phyloP scores from a whole-genome alignment of 257 asterid species.

The Petrea volubilis region DNA sequence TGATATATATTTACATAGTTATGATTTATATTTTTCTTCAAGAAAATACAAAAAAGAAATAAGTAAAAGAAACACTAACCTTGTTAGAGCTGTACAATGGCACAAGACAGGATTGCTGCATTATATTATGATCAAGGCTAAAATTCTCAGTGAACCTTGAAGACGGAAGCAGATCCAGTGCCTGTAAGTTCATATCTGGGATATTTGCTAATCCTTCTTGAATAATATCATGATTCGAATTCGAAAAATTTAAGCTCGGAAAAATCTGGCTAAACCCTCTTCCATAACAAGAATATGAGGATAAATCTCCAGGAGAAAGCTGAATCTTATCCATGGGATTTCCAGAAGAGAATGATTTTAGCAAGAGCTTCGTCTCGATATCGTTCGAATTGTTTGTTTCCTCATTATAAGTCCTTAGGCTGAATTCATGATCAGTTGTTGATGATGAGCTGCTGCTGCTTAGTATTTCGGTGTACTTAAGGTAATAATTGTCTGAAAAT shows the following conservation, averaged over 20 bases:
- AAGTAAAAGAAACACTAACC: conserved; percentile 27
- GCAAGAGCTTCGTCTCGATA: conserved; percentile 31
- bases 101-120: conserved; percentile 33
- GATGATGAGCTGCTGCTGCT: conserved; percentile 36
- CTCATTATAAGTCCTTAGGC: neutral
- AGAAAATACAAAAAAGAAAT: neutral
- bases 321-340: conserved; percentile 4
- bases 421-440: conserved; percentile 28
- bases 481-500: conserved; percentile 27
- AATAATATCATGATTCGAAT: no score
- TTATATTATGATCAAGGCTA: conserved; percentile 28
- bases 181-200: conserved; percentile 38
- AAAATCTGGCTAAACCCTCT: conserved; percentile 38
- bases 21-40: no score
- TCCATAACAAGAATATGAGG: conserved; percentile 22
- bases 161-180: conserved; percentile 49
- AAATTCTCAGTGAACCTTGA: conserved; percentile 37
- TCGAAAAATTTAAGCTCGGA: conserved; percentile 41
- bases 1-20: no score
- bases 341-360: conserved; percentile 25
- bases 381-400: conserved; percentile 20
- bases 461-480: conserved; percentile 32
- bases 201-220: conserved; percentile 19
- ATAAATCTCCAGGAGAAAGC: conserved; percentile 22
- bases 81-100: conserved; percentile 27